A percentile compares a stretch with the other conserved stretches of the same genome.
Evolutionary conservation across 1,139 yeast species (phyloP).

Genomic region (Blastobotrys raffinosifermentans): DNA sequence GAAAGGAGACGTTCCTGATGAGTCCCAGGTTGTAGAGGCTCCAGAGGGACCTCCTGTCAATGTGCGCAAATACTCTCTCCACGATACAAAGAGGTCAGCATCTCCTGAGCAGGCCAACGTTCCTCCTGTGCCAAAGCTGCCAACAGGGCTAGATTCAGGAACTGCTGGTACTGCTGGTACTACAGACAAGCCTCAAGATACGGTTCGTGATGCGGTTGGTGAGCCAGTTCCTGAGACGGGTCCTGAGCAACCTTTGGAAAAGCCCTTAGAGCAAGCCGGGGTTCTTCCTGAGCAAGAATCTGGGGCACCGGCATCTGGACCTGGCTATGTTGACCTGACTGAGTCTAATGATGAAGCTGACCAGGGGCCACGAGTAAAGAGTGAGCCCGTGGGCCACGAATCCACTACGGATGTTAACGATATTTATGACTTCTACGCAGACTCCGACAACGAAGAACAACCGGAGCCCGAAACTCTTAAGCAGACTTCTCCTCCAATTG

Average conservation of each 20-base stretch:
- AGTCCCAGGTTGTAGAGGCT: background rate
- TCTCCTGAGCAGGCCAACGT: conserved; percentile 1
- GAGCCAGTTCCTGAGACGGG: background rate
- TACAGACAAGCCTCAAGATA: background rate
- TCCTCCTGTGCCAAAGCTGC: background rate
- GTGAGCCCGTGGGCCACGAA: background rate
- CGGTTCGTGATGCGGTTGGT: background rate
- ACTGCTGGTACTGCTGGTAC: background rate
- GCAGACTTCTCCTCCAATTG: too few species aligned
- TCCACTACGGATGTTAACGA: conserved; percentile 7
- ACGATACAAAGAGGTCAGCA: conserved; percentile 9
- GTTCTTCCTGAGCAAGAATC: background rate
- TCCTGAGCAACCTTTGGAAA: too few species aligned
- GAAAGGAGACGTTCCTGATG: background rate
- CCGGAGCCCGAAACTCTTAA: conserved; percentile 8
- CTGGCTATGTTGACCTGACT: background rate
- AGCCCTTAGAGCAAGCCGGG: too few species aligned
- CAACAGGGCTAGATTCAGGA: too few species aligned
- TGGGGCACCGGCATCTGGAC: background rate
- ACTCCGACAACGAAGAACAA: conserved; percentile 7
- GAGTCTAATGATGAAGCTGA: background rate
- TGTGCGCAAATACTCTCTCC: conserved; percentile 15
- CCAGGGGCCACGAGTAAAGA: background rate
- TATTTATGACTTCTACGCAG: conserved; percentile 11
- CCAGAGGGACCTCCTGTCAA: background rate